Percentiles rank a stretch among this genome's conserved stretches.
These are phyloP conservation scores for Vitis riparia DNA, from an alignment of 164 flowering plant genomes.

Conservation along the genomic window DNA sequence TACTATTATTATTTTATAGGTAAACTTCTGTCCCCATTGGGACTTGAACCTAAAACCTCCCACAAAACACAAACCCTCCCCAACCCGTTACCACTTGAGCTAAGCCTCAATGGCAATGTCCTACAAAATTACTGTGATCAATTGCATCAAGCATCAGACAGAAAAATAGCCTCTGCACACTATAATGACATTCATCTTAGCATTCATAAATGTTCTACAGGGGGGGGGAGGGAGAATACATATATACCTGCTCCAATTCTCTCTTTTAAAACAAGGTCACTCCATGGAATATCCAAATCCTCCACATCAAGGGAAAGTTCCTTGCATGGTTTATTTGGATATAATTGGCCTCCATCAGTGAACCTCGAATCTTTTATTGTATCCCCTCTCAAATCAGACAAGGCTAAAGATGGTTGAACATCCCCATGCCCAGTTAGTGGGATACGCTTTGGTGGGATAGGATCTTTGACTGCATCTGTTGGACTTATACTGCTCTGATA, in stretches of 20 bases:
- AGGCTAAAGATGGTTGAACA: slow-evolving; percentile 22
- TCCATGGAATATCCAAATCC: slow-evolving; percentile 90
- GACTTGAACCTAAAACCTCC: too few species aligned
- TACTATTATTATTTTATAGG: too few species aligned
- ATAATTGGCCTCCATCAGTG: slow-evolving; percentile 30
- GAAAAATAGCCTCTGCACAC: not conserved
- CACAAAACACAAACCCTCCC: too few species aligned
- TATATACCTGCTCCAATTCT: slow-evolving; percentile 88
- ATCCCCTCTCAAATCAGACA: slow-evolving; percentile 32
- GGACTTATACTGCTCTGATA: slow-evolving; percentile 28
- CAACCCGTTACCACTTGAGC: too few species aligned
- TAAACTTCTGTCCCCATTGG: too few species aligned
- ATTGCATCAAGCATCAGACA: not conserved
- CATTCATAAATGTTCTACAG: not conserved
- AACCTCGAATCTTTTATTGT: slow-evolving; percentile 31
- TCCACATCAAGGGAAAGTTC: slow-evolving; percentile 65
- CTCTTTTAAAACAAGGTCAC: slow-evolving; percentile 79
- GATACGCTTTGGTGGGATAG: slow-evolving; percentile 29
- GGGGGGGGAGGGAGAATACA: not conserved
- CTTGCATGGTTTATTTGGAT: slow-evolving; percentile 33
- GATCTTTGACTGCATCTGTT: slow-evolving; percentile 23
- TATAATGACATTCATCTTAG: not conserved
- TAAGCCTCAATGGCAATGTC: not conserved
- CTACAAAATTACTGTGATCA: not conserved
- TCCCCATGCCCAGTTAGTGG: slow-evolving; percentile 34